Base-by-base conservation (phyloP, 352 stramenopile species). In the Blastocystis sp. region DNA sequence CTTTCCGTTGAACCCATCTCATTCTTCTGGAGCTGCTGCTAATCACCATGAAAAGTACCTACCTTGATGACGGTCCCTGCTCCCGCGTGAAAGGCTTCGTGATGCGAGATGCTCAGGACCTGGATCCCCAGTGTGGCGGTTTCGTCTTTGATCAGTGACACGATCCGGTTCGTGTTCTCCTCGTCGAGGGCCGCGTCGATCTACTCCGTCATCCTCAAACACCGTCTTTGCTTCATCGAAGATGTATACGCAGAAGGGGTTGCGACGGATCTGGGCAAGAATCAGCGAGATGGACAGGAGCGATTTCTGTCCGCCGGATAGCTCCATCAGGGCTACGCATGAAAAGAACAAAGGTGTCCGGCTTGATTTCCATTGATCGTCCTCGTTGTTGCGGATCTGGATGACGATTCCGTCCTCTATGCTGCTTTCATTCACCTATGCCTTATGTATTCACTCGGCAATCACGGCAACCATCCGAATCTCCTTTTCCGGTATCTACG, bases 401-500 rank as follows among this genome's bases (percentile, higher is more conserved):
- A 79, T 61, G 24, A 34, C 21, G 54, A 79, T 79, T 19, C 43
- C 52, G 11, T 19, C 43, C 6, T 61, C n/a, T 28, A 79, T 61
- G 63, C 63, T 45, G 14, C 63, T 21, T 28, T 40, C 24, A n/a
- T 76, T 43, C 7, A 21, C 52, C 24, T 43, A n/a, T 19, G 17
- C 17, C 14, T 43, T 11, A 79, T 17, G 63, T 42, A 17, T 40
- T 28, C n/a, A 64, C 40, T 28, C 14, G 63, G 21, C 10, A 24
- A 14, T 28, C 24, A 77, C 66, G 57, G 24, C 24, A 79, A 79
- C 24, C 69, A 79, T 61, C 54, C 43, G 24, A 62, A 79, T 79
- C 6, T 79, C 69, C n/a, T 79, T 79, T 45, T 79, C 69, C 1
- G 69, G 69, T 21, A 79, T 79, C 69, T 79, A 61, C 34, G 21